Evolutionary conservation across 1,284 basidiomycete species (phyloP).

Genomic region (Rhodotorula mucilaginosa): DNA sequence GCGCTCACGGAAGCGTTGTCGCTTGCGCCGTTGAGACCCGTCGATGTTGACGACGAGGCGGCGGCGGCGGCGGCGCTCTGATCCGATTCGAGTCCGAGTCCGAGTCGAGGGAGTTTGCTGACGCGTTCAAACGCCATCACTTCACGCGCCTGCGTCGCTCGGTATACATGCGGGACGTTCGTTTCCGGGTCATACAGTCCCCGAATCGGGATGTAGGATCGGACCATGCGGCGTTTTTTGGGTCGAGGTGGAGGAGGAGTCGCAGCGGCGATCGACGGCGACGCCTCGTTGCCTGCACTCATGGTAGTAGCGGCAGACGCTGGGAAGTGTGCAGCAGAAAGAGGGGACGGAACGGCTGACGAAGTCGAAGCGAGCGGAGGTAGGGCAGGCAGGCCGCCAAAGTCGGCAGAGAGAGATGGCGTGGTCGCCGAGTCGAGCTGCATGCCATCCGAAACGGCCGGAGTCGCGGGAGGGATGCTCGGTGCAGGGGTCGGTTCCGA

Average conservation of each 20-base stretch:
- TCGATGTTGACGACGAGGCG: neutral
- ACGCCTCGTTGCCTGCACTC: neutral
- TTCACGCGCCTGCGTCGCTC: slow-evolving; percentile 39
- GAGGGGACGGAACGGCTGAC: slow-evolving; percentile 18
- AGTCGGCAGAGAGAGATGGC: slow-evolving; percentile 34
- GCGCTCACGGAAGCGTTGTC: neutral
- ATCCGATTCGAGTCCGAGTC: slow-evolving; percentile 1
- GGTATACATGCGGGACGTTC: slow-evolving; percentile 42
- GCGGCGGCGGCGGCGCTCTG: neutral
- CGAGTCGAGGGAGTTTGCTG: slow-evolving; percentile 27
- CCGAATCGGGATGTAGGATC: slow-evolving; percentile 37
- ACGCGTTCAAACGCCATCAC: slow-evolving; percentile 16
- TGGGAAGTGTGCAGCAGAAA: neutral
- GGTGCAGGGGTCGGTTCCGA: neutral
- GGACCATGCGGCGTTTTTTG: slow-evolving; percentile 34
- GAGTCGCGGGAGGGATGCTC: neutral
- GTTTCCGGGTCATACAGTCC: slow-evolving; percentile 43
- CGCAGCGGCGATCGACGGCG: neutral
- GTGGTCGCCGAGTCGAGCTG: slow-evolving; percentile 6
- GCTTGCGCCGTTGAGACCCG: neutral
- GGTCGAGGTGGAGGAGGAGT: slow-evolving; percentile 11
- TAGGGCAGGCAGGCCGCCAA: slow-evolving; percentile 40
- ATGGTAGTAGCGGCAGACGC: neutral
- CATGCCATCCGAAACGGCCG: neutral
- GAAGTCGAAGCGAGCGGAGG: neutral